Percentiles rank a stretch among this genome's conserved stretches.
Conservation (phyloP, 768 basidiomycete species). For the Pleurotus tuoliensis region DNA sequence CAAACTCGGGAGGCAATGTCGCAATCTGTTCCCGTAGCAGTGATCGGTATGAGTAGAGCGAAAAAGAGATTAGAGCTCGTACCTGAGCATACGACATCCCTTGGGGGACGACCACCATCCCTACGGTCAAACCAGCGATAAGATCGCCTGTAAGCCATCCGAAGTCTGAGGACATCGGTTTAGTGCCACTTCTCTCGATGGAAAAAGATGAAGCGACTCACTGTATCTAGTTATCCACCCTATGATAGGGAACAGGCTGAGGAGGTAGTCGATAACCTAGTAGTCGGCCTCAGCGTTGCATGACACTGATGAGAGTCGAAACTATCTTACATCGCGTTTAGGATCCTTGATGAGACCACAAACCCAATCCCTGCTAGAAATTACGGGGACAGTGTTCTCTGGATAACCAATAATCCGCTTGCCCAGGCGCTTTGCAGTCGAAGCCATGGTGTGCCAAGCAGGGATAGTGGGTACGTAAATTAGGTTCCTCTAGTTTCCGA, state of each 20-base stretch:
- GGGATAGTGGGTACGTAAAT: too few species aligned
- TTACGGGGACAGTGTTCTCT: slow-evolving; percentile 53
- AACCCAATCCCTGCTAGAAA: slow-evolving; percentile 58
- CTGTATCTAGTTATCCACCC: slow-evolving; percentile 88
- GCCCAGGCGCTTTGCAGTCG: slow-evolving; percentile 40
- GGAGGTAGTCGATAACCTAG: slow-evolving; percentile 62
- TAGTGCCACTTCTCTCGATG: not conserved
- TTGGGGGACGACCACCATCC: slow-evolving; percentile 94
- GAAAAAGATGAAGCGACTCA: slow-evolving; percentile 26
- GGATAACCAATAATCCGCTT: slow-evolving; percentile 61
- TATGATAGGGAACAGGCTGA: slow-evolving; percentile 78
- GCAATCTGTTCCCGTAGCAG: slow-evolving; percentile 54
- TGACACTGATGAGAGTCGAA: too few species aligned
- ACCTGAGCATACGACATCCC: slow-evolving; percentile 86
- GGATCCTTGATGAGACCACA: slow-evolving; percentile 38
- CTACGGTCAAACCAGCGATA: slow-evolving; percentile 90
- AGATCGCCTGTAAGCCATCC: slow-evolving; percentile 86
- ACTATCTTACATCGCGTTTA: slow-evolving; percentile 39
- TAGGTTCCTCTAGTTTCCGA: not conserved
- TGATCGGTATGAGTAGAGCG: not conserved
- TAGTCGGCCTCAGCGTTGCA: not conserved
- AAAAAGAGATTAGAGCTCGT: slow-evolving; percentile 8
- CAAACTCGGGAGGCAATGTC: slow-evolving; percentile 80
- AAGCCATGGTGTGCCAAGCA: slow-evolving; percentile 7
- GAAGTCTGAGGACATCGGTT: slow-evolving; percentile 40